phyloP scores from a whole-genome alignment of 495 filamentous ascomycete genomes.

The Aspergillus affinis region DNA sequence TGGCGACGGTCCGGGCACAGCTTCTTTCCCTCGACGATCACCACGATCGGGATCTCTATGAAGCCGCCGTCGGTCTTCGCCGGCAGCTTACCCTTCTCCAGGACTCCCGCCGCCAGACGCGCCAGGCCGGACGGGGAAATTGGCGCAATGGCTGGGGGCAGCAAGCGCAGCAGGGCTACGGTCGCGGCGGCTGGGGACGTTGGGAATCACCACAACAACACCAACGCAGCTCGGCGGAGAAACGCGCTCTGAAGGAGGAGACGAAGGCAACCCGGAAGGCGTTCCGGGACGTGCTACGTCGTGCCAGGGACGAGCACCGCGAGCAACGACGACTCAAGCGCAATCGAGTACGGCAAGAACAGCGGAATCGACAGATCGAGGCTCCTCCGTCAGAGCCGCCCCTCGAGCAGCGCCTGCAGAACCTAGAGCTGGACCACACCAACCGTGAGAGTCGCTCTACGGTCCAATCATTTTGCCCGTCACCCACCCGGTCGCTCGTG shows the following conservation, averaged over 20 bases:
- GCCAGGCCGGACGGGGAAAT: slow-evolving; percentile 21
- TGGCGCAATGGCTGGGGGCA: slow-evolving; percentile 29
- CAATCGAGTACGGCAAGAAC: slow-evolving; percentile 25
- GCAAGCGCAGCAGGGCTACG: slow-evolving; percentile 12
- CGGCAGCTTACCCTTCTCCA: slow-evolving; percentile 36
- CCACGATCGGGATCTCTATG: slow-evolving; percentile 42
- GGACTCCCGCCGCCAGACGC: slow-evolving; percentile 39
- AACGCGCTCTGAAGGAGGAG: slow-evolving; percentile 40
- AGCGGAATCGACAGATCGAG: slow-evolving; percentile 11
- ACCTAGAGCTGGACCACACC: slow-evolving; percentile 21
- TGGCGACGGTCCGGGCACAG: slow-evolving; percentile 41
- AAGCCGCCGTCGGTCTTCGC: slow-evolving; percentile 41
- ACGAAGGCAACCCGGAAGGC: slow-evolving; percentile 38
- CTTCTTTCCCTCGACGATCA: slow-evolving; percentile 38
- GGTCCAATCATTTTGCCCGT: slow-evolving; percentile 13
- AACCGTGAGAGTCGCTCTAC: slow-evolving; percentile 17
- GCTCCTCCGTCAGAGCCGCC: slow-evolving; percentile 3
- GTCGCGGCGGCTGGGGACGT: slow-evolving; percentile 34
- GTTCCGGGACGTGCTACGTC: slow-evolving; percentile 40
- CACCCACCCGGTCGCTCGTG: slow-evolving; percentile 16
- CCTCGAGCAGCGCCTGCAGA: slow-evolving; percentile 24
- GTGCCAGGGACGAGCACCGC: slow-evolving; percentile 42
- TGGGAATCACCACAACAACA: slow-evolving; percentile 44
- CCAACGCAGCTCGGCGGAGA: slow-evolving; percentile 31
- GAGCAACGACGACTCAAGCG: slow-evolving; percentile 28